Conservation (phyloP, 805 yeast species). For the Blastobotrys americana region DNA sequence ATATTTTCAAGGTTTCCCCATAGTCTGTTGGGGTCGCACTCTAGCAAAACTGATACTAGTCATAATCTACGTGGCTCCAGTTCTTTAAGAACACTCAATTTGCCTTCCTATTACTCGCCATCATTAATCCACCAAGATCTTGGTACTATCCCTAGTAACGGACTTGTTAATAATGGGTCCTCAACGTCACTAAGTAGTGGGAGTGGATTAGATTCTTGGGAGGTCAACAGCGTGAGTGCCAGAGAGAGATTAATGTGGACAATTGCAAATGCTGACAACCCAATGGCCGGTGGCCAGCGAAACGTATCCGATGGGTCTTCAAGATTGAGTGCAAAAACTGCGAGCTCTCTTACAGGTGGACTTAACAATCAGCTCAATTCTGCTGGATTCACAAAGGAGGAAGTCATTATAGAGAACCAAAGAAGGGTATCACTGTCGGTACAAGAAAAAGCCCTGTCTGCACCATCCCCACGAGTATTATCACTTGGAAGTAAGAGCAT, state of each 20-base stretch:
- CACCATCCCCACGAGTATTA: background rate
- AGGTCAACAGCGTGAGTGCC: slow-evolving; percentile 3
- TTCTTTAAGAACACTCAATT: no score
- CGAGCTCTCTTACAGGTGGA: background rate
- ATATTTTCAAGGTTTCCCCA: background rate
- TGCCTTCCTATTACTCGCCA: no score
- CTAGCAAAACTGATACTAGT: background rate
- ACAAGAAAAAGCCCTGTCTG: background rate
- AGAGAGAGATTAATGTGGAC: slow-evolving; percentile 3
- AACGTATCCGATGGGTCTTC: slow-evolving; percentile 3
- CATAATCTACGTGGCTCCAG: no score
- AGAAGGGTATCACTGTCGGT: background rate
- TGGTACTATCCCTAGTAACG: background rate
- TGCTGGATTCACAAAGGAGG: slow-evolving; percentile 5
- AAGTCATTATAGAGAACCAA: background rate
- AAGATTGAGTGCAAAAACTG: slow-evolving; percentile 1
- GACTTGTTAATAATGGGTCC: background rate
- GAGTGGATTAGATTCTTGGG: slow-evolving; percentile 5
- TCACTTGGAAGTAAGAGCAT: background rate
- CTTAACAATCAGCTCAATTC: background rate
- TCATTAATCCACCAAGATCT: background rate
- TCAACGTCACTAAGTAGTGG: background rate
- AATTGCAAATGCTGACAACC: background rate
- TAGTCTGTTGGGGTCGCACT: background rate
- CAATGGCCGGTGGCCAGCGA: slow-evolving; percentile 1